These are phyloP conservation scores for Rhizophagus sp. DNA, from an alignment of 192 early-diverging fungal species.

Conservation along the genomic window DNA sequence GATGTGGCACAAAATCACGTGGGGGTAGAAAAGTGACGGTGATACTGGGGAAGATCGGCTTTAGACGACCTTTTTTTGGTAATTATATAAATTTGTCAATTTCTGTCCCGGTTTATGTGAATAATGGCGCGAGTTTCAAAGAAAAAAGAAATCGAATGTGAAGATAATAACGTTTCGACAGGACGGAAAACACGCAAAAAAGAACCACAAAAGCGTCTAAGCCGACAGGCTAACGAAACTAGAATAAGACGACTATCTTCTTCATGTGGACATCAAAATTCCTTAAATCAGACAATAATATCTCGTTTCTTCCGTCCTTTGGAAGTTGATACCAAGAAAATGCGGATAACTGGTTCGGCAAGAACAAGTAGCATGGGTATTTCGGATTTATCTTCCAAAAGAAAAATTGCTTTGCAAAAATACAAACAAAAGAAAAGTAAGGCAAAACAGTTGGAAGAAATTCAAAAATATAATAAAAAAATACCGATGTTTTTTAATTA, in stretches of 20 bases:
- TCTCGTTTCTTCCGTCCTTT: background rate
- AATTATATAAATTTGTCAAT: too few relatives aligned
- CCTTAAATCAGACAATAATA: background rate
- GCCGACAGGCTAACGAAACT: too few relatives aligned
- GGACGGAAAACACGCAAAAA: background rate
- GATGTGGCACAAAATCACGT: too few relatives aligned
- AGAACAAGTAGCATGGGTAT: background rate
- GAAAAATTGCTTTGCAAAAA: background rate
- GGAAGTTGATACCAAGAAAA: background rate
- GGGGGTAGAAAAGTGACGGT: too few relatives aligned
- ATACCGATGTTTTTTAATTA: background rate
- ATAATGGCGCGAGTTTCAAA: background rate
- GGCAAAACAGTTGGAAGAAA: background rate
- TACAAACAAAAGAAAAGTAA: background rate
- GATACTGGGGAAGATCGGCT: too few relatives aligned
- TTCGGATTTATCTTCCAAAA: background rate
- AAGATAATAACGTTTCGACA: background rate
- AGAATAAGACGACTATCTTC: background rate
- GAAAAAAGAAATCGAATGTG: background rate
- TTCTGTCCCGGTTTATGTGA: background rate
- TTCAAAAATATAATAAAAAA: conserved; percentile 1
- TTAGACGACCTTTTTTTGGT: too few relatives aligned
- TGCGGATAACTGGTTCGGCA: background rate
- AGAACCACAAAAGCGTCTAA: background rate
- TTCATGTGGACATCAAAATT: background rate